Evolutionary conservation across 164 flowering plant species (phyloP), one percentile per base, ranked within the genome.

Genomic region (Magnolia changhungtana): DNA sequence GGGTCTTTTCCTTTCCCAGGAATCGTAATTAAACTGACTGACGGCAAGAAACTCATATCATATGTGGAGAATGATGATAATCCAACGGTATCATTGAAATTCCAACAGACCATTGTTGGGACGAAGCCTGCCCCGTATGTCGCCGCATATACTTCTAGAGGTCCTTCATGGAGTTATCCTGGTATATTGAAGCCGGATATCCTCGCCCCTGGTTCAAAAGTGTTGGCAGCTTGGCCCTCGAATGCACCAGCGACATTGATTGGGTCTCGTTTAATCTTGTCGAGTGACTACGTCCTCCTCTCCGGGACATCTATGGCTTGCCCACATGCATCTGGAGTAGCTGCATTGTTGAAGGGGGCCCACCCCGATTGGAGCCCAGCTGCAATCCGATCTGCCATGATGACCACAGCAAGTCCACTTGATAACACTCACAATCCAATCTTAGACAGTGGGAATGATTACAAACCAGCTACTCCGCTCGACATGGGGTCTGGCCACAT

Each of bases 261-360:
- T 20, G 86, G 88, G 0, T 0, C 72, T 1, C 8, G 6, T 31
- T 16, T n/a, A 0, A 6, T 83, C 11, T 20, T 74, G 19, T 50
- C 83, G 0, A 86, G 81, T 71, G 82, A 88, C 50, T 90, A 49
- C 79, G 79, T 63, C 61, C 8, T 84, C 24, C 9, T 77, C 0
- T 79, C 87, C 0, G 87, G 88, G 19, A 86, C 86, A n/a, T 86
- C 86, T 37, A 84, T 85, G 89, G 74, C 89, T 5, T 83, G 86
- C 45, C 87, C 86, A 2, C 89, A 83, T 20, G 69, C 81, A 5
- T 72, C 86, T 3, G 87, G 87, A 0, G 80, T 82, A 1, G 87
- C 86, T 8, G 89, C 89, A 1, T 79, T 85, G 8, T 63, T 82
- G 0, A 85, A 76, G 71, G 84, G 77, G 2, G 85, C 78, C 7